Evolutionary conservation across 768 basidiomycete genomes (phyloP).

Genomic region (Exidia glandulosa): DNA sequence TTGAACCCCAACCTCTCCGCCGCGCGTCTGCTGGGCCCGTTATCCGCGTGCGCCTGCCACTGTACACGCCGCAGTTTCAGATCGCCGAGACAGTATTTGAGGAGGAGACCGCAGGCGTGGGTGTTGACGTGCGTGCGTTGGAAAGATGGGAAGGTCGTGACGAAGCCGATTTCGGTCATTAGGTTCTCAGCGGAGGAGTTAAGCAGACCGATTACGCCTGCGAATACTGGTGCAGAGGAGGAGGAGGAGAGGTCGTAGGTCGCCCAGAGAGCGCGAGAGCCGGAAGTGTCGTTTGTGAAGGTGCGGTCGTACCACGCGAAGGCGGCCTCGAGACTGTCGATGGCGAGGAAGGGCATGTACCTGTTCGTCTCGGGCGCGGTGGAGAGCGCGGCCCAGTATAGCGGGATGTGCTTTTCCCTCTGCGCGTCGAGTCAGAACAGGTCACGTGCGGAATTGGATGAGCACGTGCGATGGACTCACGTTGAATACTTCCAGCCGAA

Average conservation of each 20-base stretch:
- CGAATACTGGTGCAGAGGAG: slow-evolving; percentile 40
- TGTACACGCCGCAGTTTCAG: slow-evolving; percentile 51
- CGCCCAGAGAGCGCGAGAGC: slow-evolving; percentile 40
- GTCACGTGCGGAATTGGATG: too few relatives aligned
- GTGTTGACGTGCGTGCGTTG: slow-evolving; percentile 55
- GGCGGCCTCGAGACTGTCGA: slow-evolving; percentile 33
- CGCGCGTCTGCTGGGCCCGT: slow-evolving; percentile 34
- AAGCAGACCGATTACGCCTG: slow-evolving; percentile 42
- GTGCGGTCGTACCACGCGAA: slow-evolving; percentile 23
- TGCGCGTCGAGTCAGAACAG: neutral
- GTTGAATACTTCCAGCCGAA: too few relatives aligned
- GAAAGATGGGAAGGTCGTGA: slow-evolving; percentile 44
- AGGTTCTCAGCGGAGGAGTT: slow-evolving; percentile 32
- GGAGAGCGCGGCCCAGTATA: slow-evolving; percentile 4
- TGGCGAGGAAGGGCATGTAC: slow-evolving; percentile 15
- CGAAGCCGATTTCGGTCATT: slow-evolving; percentile 40
- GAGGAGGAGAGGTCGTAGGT: slow-evolving; percentile 3
- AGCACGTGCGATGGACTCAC: too few relatives aligned
- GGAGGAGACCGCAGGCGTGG: slow-evolving; percentile 27
- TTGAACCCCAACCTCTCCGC: slow-evolving; percentile 53
- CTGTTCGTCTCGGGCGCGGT: slow-evolving; percentile 11
- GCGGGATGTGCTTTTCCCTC: slow-evolving; percentile 18
- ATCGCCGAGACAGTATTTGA: slow-evolving; percentile 28
- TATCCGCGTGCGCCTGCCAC: slow-evolving; percentile 45
- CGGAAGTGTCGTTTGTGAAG: slow-evolving; percentile 21